Conservation (phyloP, 805 yeast genomes). For the Torulaspora microellipsoides region DNA sequence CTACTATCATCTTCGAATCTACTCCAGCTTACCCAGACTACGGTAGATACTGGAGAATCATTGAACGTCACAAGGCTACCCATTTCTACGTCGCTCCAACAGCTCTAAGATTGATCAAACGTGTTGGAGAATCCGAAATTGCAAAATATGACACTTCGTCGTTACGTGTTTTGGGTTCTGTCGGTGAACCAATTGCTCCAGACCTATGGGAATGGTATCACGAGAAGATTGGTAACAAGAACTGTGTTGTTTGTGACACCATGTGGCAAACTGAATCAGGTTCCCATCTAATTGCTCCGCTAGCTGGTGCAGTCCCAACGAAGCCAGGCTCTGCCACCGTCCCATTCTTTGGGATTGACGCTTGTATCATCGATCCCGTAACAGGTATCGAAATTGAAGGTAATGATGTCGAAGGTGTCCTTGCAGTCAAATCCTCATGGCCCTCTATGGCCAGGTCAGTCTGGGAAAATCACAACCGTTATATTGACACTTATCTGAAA, state of each 20-base stretch:
- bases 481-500: conserved; percentile 83
- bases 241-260: conserved; percentile 90
- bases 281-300: conserved; percentile 87
- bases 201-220: conserved; percentile 99
- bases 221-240: conserved; percentile 82
- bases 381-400: conserved; percentile 79
- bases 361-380: conserved; percentile 89
- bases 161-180: conserved; percentile 92
- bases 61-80: conserved; percentile 84
- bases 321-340: conserved; percentile 97
- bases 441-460: conserved; percentile 99
- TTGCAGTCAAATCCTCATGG: conserved; percentile 89
- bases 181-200: conserved; percentile 97
- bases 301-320: conserved; percentile 91
- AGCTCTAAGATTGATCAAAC: conserved; percentile 83
- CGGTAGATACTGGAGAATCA: conserved; percentile 95
- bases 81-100: conserved; percentile 99
- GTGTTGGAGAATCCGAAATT: conserved; percentile 85
- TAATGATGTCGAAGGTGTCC: conserved; percentile 92
- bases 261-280: conserved; percentile 99
- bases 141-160: conserved; percentile 75
- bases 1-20: conserved; percentile 92
- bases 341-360: conserved; percentile 93
- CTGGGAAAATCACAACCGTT: conserved; percentile 81
- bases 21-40: conserved; percentile 96